Conservation (phyloP, 805 yeast species). For the Wickerhamomyces rabaulensis region DNA sequence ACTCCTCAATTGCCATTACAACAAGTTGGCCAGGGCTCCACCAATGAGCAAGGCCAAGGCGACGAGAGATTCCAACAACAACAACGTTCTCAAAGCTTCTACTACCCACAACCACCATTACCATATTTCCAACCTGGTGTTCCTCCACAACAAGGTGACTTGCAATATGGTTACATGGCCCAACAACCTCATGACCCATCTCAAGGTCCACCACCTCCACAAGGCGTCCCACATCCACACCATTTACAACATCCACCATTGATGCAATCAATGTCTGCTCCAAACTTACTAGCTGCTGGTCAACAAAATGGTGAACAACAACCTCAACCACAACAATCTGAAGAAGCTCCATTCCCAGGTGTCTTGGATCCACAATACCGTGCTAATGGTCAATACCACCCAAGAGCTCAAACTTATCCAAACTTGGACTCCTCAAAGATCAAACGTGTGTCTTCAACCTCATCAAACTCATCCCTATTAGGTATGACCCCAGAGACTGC, state of each 20-base stretch:
- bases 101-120: background rate
- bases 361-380: conserved; percentile 14
- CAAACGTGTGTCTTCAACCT: conserved; percentile 6
- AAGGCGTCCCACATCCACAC: background rate
- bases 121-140: background rate
- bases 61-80: background rate
- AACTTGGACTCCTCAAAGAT: conserved; percentile 5
- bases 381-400: conserved; percentile 4
- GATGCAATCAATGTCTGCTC: conserved; percentile 2
- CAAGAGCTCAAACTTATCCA: conserved; percentile 17
- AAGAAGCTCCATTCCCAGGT: conserved; percentile 23
- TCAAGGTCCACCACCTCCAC: background rate
- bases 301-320: background rate
- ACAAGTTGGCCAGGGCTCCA: background rate
- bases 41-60: background rate
- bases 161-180: background rate
- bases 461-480: conserved; percentile 15
- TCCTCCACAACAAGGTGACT: background rate
- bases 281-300: conserved; percentile 1
- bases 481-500: conserved; percentile 42
- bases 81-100: background rate
- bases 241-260: conserved; percentile 2
- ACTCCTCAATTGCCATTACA: background rate
- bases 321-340: conserved; percentile 1
- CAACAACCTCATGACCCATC: background rate